Evolutionary conservation across 2,329 filamentous ascomycete genomes (phyloP), one percentile per base, ranked within the genome.

Genomic region (Cladophialophora carrionii): DNA sequence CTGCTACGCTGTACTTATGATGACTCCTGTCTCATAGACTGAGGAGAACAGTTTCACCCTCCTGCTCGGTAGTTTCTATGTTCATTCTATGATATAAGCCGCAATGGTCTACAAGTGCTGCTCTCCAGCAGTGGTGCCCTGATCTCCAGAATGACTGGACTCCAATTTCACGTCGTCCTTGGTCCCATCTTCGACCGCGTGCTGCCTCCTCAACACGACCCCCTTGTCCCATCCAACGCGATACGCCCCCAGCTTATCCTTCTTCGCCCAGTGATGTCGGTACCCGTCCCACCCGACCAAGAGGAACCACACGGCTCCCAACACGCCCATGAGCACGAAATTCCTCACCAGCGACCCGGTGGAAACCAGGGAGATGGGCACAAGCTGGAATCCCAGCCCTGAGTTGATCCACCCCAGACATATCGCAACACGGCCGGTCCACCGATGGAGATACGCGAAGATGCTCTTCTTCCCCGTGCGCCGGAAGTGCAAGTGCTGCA

Each of bases 331-430:
- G 41, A 65, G 31, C 17, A 61, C 52, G 57, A 61, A 65, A 34
- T 65, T 61, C 48, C 63, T 51, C 3, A 57, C 58, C 49, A 61
- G 41, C 5, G 57, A 65, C 17, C 59, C 52, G 3, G 63, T 52
- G 26, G 51, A 41, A 7, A 65, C 57, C 14, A 57, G 17, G 5
- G 51, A 55, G 43, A 61, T 75, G 29, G 78, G 75, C 1, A 81
- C 79, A 14, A 83, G 74, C 62, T 76, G 73, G 41, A 85, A 78
- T 0, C 84, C 84, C 1, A 86, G 72, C 0, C 83, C 84, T 17
- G 82, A 84, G 70, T 86, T 86, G 71, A 86, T 77, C 64, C 85
- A 81, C 3, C 83, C 84, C 0, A 86, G 74, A 0, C 79, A 75
- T n/a, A 87, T 79, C 31, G 80, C 75, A 34, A 76, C 70, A 4